Evolutionary conservation across 179 eudicot genomes (phyloP).

Genomic region (Carnegiea gigantea): DNA sequence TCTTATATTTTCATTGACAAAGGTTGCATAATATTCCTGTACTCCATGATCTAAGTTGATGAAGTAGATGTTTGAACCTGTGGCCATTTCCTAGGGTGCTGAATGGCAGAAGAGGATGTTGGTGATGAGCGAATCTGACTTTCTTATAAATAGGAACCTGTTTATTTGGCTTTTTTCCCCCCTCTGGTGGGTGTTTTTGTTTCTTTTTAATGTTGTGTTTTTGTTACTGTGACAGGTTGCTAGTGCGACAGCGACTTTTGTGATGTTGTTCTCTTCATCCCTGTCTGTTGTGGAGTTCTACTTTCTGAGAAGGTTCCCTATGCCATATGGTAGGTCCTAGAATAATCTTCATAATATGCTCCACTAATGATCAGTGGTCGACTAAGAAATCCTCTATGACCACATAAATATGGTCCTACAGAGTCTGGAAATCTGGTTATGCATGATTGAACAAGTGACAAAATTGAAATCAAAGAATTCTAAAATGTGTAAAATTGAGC

Average conservation of each 20-base stretch:
- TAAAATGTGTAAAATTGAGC: background rate
- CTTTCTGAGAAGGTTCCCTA: constrained; percentile 84
- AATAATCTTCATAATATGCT: background rate
- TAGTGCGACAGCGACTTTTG: constrained; percentile 97
- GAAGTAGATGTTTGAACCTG: background rate
- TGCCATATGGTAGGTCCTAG: constrained; percentile 62
- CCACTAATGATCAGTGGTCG: background rate
- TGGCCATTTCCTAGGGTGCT: background rate
- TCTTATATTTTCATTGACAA: background rate
- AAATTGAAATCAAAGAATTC: background rate
- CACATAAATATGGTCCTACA: constrained; percentile 4
- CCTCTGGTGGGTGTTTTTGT: background rate
- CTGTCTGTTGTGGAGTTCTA: constrained; percentile 95
- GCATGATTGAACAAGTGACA: background rate
- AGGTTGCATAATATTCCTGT: background rate
- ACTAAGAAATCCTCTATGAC: background rate
- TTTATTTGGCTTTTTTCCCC: background rate
- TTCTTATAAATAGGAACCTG: background rate
- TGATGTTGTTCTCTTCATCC: constrained; percentile 93
- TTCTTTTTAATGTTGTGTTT: background rate
- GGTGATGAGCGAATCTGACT: background rate
- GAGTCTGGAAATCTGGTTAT: background rate
- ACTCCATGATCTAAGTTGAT: background rate
- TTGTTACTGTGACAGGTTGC: constrained; percentile 59
- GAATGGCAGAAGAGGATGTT: background rate